A percentile compares a stretch with the other conserved stretches of the same genome.
Conservation (phyloP, 148 eudicot species). For the Rhododendron ovatum region DNA sequence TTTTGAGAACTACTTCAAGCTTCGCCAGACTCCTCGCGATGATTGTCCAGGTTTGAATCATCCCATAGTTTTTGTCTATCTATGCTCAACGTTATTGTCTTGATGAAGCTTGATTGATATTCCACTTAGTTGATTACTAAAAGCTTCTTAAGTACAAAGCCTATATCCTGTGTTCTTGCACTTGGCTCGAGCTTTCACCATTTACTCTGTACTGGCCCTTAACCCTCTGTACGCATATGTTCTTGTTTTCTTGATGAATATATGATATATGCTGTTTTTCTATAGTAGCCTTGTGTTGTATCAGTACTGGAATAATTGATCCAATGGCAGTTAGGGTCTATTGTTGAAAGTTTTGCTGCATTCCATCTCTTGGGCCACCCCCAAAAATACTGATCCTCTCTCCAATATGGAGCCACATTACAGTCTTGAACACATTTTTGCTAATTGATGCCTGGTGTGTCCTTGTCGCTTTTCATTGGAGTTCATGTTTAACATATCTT, state of each 20-base stretch:
- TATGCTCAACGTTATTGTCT: not conserved
- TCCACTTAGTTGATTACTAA: not conserved
- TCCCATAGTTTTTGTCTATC: not conserved
- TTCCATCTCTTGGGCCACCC: not conserved
- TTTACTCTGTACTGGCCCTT: not conserved
- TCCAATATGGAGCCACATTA: not conserved
- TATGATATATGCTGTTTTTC: not conserved
- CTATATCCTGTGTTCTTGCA: not conserved
- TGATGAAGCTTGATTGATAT: not conserved
- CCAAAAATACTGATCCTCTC: not conserved
- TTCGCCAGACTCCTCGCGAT: conserved; percentile 79
- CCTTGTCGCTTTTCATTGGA: not conserved
- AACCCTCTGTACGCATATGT: not conserved
- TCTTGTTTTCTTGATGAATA: not conserved
- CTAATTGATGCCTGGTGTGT: not conserved
- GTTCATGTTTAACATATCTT: not conserved
- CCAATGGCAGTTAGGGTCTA: not conserved
- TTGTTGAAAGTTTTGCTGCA: not conserved
- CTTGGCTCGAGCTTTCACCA: not conserved
- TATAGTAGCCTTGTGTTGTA: not conserved
- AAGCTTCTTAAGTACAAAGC: not conserved
- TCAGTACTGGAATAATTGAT: not conserved
- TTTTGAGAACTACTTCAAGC: conserved; percentile 64
- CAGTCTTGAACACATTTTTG: not conserved
- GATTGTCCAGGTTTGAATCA: conserved; percentile 78